A percentile compares a stretch with the other conserved stretches of the same genome.
phyloP scores from a whole-genome alignment of 1,284 basidiomycete species.

The Prillingera fragicola region DNA sequence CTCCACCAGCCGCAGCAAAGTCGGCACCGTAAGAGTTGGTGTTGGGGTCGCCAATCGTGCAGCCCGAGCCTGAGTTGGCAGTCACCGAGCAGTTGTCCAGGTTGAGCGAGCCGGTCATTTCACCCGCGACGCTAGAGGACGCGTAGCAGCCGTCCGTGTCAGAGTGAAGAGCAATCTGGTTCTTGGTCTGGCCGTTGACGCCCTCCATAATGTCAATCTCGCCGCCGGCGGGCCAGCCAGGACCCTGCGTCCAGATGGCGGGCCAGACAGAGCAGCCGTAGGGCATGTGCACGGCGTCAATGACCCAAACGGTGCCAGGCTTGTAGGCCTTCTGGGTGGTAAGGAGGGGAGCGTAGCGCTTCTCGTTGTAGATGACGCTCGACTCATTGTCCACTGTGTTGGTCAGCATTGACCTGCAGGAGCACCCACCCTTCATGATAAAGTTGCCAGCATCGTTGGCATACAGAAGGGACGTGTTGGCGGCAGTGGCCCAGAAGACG shows the following conservation, averaged over 20 bases:
- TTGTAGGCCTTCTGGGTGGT: slow-evolving; percentile 57
- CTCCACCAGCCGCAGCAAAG: slow-evolving; percentile 62
- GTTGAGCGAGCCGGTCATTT: slow-evolving; percentile 7
- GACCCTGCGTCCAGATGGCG: slow-evolving; percentile 34
- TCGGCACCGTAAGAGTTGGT: slow-evolving; percentile 58
- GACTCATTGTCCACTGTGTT: slow-evolving; percentile 30
- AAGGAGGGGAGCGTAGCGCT: slow-evolving; percentile 66
- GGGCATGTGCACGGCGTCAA: slow-evolving; percentile 65
- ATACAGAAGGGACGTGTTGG: slow-evolving; percentile 46
- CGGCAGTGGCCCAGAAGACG: slow-evolving; percentile 44
- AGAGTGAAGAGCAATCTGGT: slow-evolving; percentile 44
- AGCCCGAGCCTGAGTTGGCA: slow-evolving; percentile 56
- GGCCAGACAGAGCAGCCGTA: slow-evolving; percentile 41
- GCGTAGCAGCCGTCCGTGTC: slow-evolving; percentile 11
- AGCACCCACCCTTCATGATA: slow-evolving; percentile 69
- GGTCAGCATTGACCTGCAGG: background rate
- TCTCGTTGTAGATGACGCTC: slow-evolving; percentile 53
- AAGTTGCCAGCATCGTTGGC: slow-evolving; percentile 66
- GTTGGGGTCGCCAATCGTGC: slow-evolving; percentile 56
- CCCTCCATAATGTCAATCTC: slow-evolving; percentile 45
- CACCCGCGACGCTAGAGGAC: background rate
- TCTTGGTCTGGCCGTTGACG: slow-evolving; percentile 34
- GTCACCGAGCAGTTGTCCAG: slow-evolving; percentile 35
- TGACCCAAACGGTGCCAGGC: slow-evolving; percentile 41
- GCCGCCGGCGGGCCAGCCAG: slow-evolving; percentile 37